A percentile compares a stretch with the other conserved stretches of the same genome.
phyloP scores from a whole-genome alignment of 1,284 basidiomycete genomes.

The Puccinia horiana region DNA sequence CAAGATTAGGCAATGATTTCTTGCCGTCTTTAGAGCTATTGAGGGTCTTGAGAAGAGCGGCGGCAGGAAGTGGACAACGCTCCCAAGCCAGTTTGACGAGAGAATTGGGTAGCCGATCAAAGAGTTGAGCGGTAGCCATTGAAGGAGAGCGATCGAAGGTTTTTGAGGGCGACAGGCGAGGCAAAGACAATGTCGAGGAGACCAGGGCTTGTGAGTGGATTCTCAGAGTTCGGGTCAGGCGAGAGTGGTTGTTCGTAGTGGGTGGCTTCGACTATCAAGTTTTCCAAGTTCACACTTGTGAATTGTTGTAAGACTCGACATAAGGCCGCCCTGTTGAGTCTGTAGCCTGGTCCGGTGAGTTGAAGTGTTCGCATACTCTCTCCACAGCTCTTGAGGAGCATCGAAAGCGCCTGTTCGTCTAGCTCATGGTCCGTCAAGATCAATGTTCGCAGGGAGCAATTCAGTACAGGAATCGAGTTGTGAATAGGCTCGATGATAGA shows the following conservation, averaged over 20 bases:
- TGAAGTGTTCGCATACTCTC: neutral
- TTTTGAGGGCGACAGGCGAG: neutral
- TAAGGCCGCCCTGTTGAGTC: neutral
- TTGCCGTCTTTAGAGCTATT: neutral
- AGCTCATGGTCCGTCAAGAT: neutral
- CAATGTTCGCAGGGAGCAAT: neutral
- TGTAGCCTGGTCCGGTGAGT: neutral
- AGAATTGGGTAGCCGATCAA: conserved; percentile 7
- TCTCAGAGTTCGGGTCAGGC: neutral
- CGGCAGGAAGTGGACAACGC: neutral
- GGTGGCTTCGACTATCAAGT: neutral
- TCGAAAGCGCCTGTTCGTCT: neutral
- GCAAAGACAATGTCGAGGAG: neutral
- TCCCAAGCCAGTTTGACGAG: conserved; percentile 31
- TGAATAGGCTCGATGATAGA: too few relatives aligned
- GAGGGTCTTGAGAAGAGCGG: neutral
- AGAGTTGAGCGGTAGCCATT: neutral
- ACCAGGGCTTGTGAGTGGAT: neutral
- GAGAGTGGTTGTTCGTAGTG: neutral
- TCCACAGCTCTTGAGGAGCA: neutral
- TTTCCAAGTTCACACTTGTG: neutral
- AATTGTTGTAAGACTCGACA: neutral
- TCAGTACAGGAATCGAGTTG: neutral
- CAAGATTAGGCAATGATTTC: conserved; percentile 1
- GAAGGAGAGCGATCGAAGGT: neutral